Evolutionary conservation across 345 rosid species (phyloP), one percentile per base, ranked within the genome.

Genomic region (Citrus reticulata): DNA sequence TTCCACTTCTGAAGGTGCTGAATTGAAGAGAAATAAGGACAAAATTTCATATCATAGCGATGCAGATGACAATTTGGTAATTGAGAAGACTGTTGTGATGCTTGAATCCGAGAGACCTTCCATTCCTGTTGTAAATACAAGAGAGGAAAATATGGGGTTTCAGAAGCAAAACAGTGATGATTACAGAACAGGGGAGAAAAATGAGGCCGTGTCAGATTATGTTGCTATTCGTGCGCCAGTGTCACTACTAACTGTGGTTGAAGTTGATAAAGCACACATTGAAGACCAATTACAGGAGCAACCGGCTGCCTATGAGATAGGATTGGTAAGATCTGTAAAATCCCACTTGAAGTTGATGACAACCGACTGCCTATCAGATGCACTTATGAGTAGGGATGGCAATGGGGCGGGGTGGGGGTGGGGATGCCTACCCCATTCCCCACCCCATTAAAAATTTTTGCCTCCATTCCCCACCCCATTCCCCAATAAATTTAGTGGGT

Each of bases 31-130:
- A 68, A 84, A 77, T 74, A 74, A 75, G 70, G 83, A 80, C 62
- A 85, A 83, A 77, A 54, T 72, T 59, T 81, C 88, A 61, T 65
- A 70, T 76, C 85, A 78, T 14, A 87, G 77, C 78, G 93, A 88
- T 71, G 86, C 61, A 63, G 93, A 92, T 81, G 95, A 91, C 72
- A 82, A 85, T 78, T 83, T 83, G 25, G 87, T 91, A 75, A 77
- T 95, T 68, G 89, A 93, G 81, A 95, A 95, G 80, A 85, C 86
- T 65, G 90, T 96, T 75, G 91, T 91, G 81, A 84, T 88, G 85
- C 90, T 87, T 42, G 92, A 93, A 85, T 46, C 76, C 69, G 91
- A 93, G 84, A 88, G 86, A 81, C 87, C 91, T 10, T 72, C 81
- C 9, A 29, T 79, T 84, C 77, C 90, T 66, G 20, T 69, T 29